These are phyloP conservation scores for Collybia nuda DNA, from an alignment of 768 basidiomycete genomes.

Conservation along the genomic window DNA sequence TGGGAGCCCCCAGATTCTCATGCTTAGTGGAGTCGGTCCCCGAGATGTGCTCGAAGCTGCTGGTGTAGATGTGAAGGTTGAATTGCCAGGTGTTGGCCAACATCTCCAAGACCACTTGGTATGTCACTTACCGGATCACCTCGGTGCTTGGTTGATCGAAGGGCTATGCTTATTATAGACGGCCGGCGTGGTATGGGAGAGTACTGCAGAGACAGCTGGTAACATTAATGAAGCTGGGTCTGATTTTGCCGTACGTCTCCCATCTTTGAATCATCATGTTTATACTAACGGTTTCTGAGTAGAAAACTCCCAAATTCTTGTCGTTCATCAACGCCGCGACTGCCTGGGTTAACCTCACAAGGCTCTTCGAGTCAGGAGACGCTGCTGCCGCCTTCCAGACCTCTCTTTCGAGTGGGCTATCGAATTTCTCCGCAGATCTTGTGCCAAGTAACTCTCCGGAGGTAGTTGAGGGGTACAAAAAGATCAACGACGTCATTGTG, in stretches of 20 bases:
- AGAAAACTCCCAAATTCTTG: slow-evolving; percentile 36
- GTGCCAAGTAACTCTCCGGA: slow-evolving; percentile 42
- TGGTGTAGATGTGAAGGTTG: slow-evolving; percentile 41
- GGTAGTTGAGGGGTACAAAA: slow-evolving; percentile 54
- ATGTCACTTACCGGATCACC: slow-evolving; percentile 1
- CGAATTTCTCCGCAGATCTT: slow-evolving; percentile 30
- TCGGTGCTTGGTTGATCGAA: neutral
- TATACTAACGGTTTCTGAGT: neutral
- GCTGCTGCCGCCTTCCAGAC: slow-evolving; percentile 30
- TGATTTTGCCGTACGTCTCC: slow-evolving; percentile 28
- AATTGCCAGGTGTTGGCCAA: slow-evolving; percentile 61
- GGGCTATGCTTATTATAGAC: neutral
- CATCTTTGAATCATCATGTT: neutral
- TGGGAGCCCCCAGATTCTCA: slow-evolving; percentile 53
- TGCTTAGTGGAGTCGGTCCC: slow-evolving; percentile 61
- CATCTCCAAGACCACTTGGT: slow-evolving; percentile 54
- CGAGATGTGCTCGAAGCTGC: slow-evolving; percentile 45
- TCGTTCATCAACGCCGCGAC: slow-evolving; percentile 67
- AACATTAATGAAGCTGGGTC: slow-evolving; percentile 25
- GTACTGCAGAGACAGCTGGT: slow-evolving; percentile 30
- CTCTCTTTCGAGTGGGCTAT: slow-evolving; percentile 28
- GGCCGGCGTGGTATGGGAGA: slow-evolving; percentile 13
- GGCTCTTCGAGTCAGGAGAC: slow-evolving; percentile 30
- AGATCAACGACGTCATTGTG: slow-evolving; percentile 48
- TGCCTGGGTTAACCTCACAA: slow-evolving; percentile 53